Percentiles rank a stretch among this genome's conserved stretches.
Conservation (phyloP, 345 rosid genomes). For the Eucalyptus shirleyi region DNA sequence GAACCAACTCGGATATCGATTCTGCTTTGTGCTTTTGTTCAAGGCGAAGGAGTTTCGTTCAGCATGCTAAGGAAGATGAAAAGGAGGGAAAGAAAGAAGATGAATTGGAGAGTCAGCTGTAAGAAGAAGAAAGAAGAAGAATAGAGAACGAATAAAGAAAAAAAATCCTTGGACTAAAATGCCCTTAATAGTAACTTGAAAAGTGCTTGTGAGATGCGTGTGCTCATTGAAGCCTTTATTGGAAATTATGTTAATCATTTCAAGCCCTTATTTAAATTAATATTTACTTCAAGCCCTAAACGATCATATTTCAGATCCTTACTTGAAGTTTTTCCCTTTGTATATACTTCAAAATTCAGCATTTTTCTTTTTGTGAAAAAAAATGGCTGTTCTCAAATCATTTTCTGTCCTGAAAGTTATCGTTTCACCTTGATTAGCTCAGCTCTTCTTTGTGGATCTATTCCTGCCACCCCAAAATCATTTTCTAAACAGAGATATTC, state of each 20-base stretch:
- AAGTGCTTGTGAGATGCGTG: neutral
- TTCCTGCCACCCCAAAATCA: conserved; percentile 80
- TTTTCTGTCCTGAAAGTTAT: neutral
- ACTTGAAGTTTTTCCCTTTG: neutral
- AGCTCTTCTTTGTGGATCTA: conserved; percentile 75
- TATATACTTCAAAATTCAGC: neutral
- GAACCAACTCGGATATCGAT: no score
- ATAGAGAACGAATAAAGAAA: neutral
- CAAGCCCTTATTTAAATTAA: neutral
- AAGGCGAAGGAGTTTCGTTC: no score
- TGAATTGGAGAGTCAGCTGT: no score
- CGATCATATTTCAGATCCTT: no score
- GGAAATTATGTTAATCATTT: neutral
- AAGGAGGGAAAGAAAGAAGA: neutral
- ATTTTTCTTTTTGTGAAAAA: neutral
- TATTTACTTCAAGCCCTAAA: accelerated
- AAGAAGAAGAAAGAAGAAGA: neutral
- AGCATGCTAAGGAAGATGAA: no score
- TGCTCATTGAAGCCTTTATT: neutral
- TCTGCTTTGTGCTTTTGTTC: no score
- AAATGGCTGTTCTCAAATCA: neutral
- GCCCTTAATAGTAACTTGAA: neutral
- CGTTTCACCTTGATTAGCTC: conserved; percentile 65
- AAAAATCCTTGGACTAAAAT: neutral
- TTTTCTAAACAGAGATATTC: conserved; percentile 79